Percentiles rank a stretch among this genome's conserved stretches.
These are phyloP conservation scores for Aspergillus incahuasiensis DNA, from an alignment of 495 filamentous ascomycete genomes.

Conservation along the genomic window DNA sequence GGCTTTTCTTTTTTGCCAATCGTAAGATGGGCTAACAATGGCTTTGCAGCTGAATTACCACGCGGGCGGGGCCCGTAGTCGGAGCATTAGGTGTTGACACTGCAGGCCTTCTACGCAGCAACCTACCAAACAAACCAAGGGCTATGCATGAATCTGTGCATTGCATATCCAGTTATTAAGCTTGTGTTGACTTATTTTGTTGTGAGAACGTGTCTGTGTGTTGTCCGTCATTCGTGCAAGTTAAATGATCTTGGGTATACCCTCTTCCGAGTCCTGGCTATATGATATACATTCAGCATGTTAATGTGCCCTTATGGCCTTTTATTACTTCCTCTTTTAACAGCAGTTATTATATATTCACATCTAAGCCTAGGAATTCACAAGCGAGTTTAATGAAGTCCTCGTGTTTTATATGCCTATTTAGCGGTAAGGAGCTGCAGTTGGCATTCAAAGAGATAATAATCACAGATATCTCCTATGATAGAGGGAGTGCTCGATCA, in stretches of 20 bases:
- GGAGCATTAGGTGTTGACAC: conserved; percentile 25
- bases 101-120: conserved; percentile 22
- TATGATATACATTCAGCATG: background rate
- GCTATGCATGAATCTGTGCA: conserved; percentile 18
- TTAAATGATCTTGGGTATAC: conserved; percentile 13
- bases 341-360: background rate
- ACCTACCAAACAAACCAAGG: conserved; percentile 4
- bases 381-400: background rate
- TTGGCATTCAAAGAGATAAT: too few species aligned
- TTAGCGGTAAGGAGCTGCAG: too few species aligned
- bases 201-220: background rate
- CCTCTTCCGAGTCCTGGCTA: conserved; percentile 7
- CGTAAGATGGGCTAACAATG: background rate
- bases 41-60: conserved; percentile 10
- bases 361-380: background rate
- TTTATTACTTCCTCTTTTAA: background rate
- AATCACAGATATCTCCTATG: too few species aligned
- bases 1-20: background rate
- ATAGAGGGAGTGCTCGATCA: too few species aligned
- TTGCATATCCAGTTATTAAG: conserved; percentile 9
- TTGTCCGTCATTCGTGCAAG: conserved; percentile 1
- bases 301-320: background rate
- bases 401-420: too few species aligned
- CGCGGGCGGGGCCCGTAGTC: conserved; percentile 32
- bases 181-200: background rate